phyloP scores from a whole-genome alignment of 257 asterid species.

The Jaltomata sinuosa region DNA sequence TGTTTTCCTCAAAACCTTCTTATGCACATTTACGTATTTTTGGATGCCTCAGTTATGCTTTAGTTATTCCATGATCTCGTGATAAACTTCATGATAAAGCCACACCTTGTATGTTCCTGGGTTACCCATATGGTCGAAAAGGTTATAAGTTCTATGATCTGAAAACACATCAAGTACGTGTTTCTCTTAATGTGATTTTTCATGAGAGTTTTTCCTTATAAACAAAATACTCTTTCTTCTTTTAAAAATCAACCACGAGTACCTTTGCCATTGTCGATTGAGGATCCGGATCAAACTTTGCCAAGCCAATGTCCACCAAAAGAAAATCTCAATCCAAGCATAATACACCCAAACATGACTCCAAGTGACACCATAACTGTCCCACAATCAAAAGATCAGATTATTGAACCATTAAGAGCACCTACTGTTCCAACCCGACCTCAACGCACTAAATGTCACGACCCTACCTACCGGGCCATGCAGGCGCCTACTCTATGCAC shows the following conservation, averaged over 20 bases:
- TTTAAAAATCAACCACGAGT: not conserved
- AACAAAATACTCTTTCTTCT: not conserved
- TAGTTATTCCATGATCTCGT: no score
- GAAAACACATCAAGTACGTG: not conserved
- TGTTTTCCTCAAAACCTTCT: not conserved
- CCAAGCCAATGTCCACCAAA: not conserved
- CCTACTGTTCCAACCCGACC: not conserved
- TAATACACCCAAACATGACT: not conserved
- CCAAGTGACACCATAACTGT: not conserved
- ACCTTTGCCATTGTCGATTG: not conserved
- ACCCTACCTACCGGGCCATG: no score
- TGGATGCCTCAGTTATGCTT: not conserved
- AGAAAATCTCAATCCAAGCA: not conserved
- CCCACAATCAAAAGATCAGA: not conserved
- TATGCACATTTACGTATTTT: not conserved
- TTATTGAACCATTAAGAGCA: not conserved
- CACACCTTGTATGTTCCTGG: not conserved
- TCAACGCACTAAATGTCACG: not conserved
- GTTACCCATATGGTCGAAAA: not conserved
- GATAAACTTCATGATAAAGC: no score
- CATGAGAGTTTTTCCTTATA: not conserved
- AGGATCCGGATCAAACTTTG: not conserved
- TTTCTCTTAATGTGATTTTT: not conserved
- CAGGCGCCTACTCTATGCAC: no score
- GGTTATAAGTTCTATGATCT: not conserved